These are phyloP conservation scores for Chamaenerion angustifolium DNA, from an alignment of 345 rosid species.

Conservation along the genomic window DNA sequence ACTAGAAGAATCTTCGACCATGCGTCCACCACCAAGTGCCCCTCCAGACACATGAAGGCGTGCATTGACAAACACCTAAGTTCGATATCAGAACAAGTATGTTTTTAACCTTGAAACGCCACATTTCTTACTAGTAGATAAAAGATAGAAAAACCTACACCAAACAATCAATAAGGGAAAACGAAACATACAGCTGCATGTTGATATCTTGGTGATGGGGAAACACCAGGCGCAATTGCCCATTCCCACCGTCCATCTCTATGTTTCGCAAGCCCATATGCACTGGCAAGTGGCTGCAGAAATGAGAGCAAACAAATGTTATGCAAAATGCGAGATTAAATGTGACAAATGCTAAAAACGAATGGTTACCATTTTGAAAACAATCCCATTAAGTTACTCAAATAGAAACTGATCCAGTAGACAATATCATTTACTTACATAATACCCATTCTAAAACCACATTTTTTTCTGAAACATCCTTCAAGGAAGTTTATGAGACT, in stretches of 20 bases:
- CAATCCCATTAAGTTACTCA: too few species aligned
- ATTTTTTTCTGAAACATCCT: too few species aligned
- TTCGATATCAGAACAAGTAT: constrained; percentile 3
- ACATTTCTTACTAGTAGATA: constrained; percentile 1
- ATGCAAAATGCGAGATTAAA: constrained; percentile 1
- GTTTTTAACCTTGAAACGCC: neutral
- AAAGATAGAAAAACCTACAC: neutral
- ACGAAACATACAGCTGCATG: constrained; percentile 85
- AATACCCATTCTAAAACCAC: too few species aligned
- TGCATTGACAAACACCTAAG: constrained; percentile 95
- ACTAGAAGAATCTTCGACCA: constrained; percentile 99
- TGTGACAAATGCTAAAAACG: neutral
- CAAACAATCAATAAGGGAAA: constrained; percentile 1
- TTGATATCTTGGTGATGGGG: constrained; percentile 97
- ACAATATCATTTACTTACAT: too few species aligned
- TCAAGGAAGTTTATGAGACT: too few species aligned
- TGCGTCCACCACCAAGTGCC: constrained; percentile 99
- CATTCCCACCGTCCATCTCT: constrained; percentile 99
- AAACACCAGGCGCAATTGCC: constrained; percentile 99
- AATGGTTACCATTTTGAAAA: too few species aligned
- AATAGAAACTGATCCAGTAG: too few species aligned
- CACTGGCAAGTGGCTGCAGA: constrained; percentile 85
- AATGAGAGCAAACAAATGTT: neutral
- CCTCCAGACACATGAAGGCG: constrained; percentile 99
- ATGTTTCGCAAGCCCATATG: constrained; percentile 98